Conservation (phyloP, 148 eudicot genomes). For the Spergularia marina region DNA sequence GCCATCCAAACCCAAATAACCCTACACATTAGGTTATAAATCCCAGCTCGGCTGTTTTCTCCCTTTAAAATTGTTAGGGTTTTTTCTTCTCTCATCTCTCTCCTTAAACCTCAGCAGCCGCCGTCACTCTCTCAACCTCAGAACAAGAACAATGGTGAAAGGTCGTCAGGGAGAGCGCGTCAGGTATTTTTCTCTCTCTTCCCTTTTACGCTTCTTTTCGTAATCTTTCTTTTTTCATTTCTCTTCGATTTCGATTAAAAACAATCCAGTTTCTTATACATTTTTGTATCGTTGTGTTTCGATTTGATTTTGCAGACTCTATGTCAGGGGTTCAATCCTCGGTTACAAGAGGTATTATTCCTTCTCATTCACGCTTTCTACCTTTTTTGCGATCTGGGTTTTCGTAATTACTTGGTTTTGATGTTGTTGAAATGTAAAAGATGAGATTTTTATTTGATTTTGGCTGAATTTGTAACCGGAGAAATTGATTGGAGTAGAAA, state of each 20-base stretch:
- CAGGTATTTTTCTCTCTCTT: constrained; percentile 33
- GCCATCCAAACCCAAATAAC: no score
- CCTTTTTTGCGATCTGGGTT: constrained; percentile 5
- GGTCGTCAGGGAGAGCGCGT: constrained; percentile 89
- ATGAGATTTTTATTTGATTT: no score
- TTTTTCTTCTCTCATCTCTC: no score
- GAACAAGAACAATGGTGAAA: constrained; percentile 53
- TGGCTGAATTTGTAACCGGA: no score
- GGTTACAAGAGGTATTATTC: constrained; percentile 66
- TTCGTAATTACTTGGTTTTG: no score
- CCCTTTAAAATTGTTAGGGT: no score
- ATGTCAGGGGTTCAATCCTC: constrained; percentile 61
- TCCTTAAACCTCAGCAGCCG: no score
- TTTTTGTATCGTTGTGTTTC: background rate
- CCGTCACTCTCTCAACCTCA: no score
- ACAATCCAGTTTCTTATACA: background rate
- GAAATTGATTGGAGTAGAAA: no score
- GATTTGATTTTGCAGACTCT: constrained; percentile 31
- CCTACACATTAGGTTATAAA: no score
- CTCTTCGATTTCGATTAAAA: background rate
- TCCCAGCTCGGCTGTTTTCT: no score
- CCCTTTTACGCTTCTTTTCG: background rate
- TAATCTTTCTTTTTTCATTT: background rate
- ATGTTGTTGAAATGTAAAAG: no score
- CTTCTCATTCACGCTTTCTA: background rate